phyloP scores from a whole-genome alignment of 305 asterid genomes.

The Lippia alba region DNA sequence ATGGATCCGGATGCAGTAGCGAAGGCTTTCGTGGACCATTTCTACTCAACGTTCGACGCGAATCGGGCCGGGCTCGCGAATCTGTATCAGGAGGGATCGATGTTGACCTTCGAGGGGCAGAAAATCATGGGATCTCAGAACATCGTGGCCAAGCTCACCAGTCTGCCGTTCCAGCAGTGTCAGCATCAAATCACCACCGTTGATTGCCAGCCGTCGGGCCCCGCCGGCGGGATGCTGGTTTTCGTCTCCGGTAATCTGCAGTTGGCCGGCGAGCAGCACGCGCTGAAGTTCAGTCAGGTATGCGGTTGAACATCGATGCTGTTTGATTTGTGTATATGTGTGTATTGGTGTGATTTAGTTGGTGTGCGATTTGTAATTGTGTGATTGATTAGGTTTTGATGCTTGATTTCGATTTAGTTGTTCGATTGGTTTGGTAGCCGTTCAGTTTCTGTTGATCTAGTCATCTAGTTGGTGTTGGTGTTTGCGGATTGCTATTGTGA shows the following conservation, averaged over 20 bases:
- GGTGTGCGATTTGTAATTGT: not conserved
- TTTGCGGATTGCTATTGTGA: not conserved
- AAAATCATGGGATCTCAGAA: constrained; percentile 39
- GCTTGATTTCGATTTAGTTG: not conserved
- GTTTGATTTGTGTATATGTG: not conserved
- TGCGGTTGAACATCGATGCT: not conserved
- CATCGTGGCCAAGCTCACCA: constrained; percentile 40
- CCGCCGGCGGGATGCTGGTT: constrained; percentile 44
- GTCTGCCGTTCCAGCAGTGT: constrained; percentile 54
- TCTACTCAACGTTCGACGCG: constrained; percentile 44
- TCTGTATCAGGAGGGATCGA: constrained; percentile 39
- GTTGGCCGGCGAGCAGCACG: constrained; percentile 43
- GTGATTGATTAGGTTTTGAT: not conserved
- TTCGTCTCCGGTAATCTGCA: constrained; percentile 46
- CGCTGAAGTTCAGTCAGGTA: constrained; percentile 48
- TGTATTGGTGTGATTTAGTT: not conserved
- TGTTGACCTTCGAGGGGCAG: constrained; percentile 47
- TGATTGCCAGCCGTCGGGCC: constrained; percentile 46
- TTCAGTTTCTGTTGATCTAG: not conserved
- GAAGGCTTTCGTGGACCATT: constrained; percentile 43
- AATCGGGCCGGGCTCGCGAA: constrained; percentile 34
- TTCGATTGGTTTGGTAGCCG: not conserved
- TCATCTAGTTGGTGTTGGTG: not conserved
- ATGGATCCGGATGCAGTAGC: constrained; percentile 47
- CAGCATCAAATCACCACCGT: constrained; percentile 47